Evolutionary conservation across 2,329 filamentous ascomycete species (phyloP).

Genomic region (Fusarium sp.): DNA sequence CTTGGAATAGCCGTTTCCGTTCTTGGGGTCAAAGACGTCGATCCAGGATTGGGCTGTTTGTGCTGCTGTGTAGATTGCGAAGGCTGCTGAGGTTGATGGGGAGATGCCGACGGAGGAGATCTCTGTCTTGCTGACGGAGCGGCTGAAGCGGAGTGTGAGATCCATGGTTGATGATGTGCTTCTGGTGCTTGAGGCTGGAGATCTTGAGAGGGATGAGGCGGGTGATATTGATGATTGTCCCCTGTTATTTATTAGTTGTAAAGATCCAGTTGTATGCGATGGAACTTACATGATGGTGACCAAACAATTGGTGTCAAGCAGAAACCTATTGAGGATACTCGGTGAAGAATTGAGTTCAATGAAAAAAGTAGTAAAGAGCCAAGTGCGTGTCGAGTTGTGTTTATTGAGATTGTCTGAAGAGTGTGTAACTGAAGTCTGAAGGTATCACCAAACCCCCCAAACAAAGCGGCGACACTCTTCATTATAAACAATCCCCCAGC

Average conservation of each 20-base stretch:
- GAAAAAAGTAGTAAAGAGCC: background rate
- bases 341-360: background rate
- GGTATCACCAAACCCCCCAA: constrained; percentile 8
- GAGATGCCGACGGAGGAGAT: constrained; percentile 51
- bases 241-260: constrained; percentile 27
- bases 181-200: background rate
- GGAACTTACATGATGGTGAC: constrained; percentile 36
- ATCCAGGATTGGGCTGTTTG: constrained; percentile 52
- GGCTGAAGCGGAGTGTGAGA: constrained; percentile 47
- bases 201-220: background rate
- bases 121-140: constrained; percentile 48
- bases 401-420: background rate
- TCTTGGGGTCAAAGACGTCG: constrained; percentile 50
- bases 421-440: constrained; percentile 1
- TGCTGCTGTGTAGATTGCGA: constrained; percentile 49
- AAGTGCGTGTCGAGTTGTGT: background rate
- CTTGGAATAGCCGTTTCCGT: constrained; percentile 48
- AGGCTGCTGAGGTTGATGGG: constrained; percentile 42
- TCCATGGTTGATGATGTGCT: constrained; percentile 24
- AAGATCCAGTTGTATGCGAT: background rate
- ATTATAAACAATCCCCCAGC: constrained; percentile 29
- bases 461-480: constrained; percentile 1
- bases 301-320: background rate
- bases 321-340: background rate
- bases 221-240: constrained; percentile 28